Base-by-base conservation (phyloP, 768 basidiomycete genomes). In the Mycena rosella region DNA sequence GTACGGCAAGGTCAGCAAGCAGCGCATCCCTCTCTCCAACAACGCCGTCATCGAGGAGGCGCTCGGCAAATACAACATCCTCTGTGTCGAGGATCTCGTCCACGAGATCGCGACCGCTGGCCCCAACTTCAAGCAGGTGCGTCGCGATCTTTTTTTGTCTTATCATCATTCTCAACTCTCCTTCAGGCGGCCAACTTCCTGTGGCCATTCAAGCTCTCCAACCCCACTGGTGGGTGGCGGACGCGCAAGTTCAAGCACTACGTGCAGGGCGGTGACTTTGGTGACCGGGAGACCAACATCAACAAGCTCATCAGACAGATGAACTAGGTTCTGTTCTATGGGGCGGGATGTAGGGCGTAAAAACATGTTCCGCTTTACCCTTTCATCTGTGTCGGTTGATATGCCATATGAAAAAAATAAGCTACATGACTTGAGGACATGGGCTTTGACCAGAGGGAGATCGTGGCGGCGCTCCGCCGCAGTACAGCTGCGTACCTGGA, bases 131-230 rank as follows among this genome's bases (percentile, higher is more conserved):
- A 99, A 99, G 86, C 95, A 98, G 89, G 96, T 91, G 54, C 68
- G 90, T 80, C 51, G 54, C 32, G 58, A 38, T 14, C 24, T 40
- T 13, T 29, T 9, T n/a, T 32, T 29, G 65, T 34, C n/a, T 32
- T 29, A 65, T 34, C 26, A 24, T 77, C 14, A 55, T 54, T 29
- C 45, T 55, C 29, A 10, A 18, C 29, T 42, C 52, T 20, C 29
- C 24, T 15, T 34, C 47, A 93, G 92, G 93, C 91, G 64, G 89
- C 93, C 73, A 96, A 96, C 89, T 96, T 97, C 90, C 91, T 99
- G 60, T 99, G 96, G 96, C 98, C 98, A 27, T 98, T 99, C 89
- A 99, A 99, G 81, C 93, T 99, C 70, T 98, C 96, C 76, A 98
- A 98, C 90, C 97, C 98, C 62, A 98, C 89, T 72, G 97, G 98